A percentile compares a stretch with the other conserved stretches of the same genome.
Conservation (phyloP, 148 eudicot genomes). For the Polygonum aviculare region DNA sequence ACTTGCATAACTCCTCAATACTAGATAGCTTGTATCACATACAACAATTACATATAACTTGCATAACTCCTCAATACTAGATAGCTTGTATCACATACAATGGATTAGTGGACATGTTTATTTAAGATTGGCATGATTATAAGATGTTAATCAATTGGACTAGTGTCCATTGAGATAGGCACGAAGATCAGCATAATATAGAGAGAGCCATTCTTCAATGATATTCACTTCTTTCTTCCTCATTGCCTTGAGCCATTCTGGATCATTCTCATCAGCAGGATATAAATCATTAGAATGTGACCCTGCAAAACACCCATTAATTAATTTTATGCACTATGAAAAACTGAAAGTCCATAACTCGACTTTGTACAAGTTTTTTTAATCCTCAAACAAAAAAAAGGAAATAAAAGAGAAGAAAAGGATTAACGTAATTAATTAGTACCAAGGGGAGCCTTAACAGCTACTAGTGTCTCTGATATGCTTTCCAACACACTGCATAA, state of each 20-base stretch:
- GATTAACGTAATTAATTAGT: neutral
- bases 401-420: neutral
- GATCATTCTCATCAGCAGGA: neutral
- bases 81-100: no score
- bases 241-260: neutral
- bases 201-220: neutral
- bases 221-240: neutral
- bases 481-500: neutral
- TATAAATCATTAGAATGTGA: neutral
- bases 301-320: neutral
- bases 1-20: no score
- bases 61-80: no score
- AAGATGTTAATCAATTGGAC: neutral
- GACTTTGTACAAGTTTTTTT: neutral
- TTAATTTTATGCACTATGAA: neutral
- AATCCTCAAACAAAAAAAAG: no score
- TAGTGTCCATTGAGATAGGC: neutral
- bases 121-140: no score
- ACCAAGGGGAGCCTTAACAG: neutral
- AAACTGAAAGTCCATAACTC: neutral
- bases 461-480: conserved; percentile 5
- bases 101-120: no score
- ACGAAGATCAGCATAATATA: neutral
- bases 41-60: no score
- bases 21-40: no score